phyloP scores from a whole-genome alignment of 2,329 filamentous ascomycete species.

The Fusarium concolor region DNA sequence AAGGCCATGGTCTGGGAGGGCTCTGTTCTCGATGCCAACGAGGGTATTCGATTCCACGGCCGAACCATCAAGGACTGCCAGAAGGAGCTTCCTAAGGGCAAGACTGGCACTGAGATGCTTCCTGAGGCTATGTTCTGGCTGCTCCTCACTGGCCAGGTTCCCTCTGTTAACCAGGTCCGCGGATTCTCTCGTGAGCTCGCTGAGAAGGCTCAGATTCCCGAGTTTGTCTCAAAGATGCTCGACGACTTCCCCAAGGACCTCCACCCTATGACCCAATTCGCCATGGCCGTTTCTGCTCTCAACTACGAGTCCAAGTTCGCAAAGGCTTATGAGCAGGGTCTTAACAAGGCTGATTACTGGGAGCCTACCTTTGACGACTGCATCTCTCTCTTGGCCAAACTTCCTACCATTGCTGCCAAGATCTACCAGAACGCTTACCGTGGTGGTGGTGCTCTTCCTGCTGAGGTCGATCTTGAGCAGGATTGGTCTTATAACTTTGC shows the following conservation, averaged over 20 bases:
- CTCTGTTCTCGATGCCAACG: constrained; percentile 93
- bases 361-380: constrained; percentile 96
- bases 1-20: constrained; percentile 99
- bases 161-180: constrained; percentile 83
- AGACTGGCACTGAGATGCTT: constrained; percentile 93
- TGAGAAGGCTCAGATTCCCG: constrained; percentile 83
- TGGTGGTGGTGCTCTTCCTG: constrained; percentile 78
- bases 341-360: constrained; percentile 98
- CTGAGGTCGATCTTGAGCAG: constrained; percentile 82
- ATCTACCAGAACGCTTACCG: constrained; percentile 95
- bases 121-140: constrained; percentile 99
- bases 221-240: constrained; percentile 87
- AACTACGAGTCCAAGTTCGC: constrained; percentile 96
- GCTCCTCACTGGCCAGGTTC: constrained; percentile 91
- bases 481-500: constrained; percentile 99
- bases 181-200: constrained; percentile 87
- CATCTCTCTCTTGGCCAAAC: constrained; percentile 93
- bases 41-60: constrained; percentile 98
- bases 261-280: constrained; percentile 98
- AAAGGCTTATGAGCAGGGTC: constrained; percentile 88
- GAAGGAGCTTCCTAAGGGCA: constrained; percentile 90
- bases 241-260: constrained; percentile 89
- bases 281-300: constrained; percentile 93
- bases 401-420: constrained; percentile 95
- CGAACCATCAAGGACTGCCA: constrained; percentile 99